Evolutionary conservation across 495 filamentous ascomycete species (phyloP).

Genomic region (Daldinia decipiens): DNA sequence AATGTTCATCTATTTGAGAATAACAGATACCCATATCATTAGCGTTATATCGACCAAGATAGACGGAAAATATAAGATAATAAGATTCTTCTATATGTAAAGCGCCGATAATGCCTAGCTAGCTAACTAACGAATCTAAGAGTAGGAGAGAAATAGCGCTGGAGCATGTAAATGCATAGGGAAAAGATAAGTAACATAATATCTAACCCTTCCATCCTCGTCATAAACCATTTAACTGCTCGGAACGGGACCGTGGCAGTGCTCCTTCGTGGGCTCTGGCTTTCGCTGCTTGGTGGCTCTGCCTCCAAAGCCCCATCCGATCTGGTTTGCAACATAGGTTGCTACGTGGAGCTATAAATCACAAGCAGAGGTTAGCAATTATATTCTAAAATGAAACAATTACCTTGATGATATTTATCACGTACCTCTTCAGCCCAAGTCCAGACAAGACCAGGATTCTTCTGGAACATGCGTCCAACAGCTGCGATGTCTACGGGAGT

Average conservation of each 20-base stretch:
- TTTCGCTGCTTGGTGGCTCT: slow-evolving; percentile 19
- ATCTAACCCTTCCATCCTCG: not conserved
- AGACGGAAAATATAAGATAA: not conserved
- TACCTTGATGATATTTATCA: not conserved
- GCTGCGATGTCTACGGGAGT: slow-evolving; percentile 65
- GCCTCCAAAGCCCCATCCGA: slow-evolving; percentile 64
- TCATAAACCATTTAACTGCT: not conserved
- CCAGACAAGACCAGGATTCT: slow-evolving; percentile 75
- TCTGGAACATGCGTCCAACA: slow-evolving; percentile 72
- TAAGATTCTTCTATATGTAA: not conserved
- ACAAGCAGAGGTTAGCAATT: not conserved
- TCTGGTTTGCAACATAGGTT: slow-evolving; percentile 71
- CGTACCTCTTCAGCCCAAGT: slow-evolving; percentile 67
- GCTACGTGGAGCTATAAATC: slow-evolving; percentile 57
- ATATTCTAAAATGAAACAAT: not conserved
- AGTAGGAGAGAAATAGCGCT: not conserved
- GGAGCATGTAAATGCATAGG: not conserved
- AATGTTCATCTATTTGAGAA: not conserved
- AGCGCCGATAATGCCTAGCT: not conserved
- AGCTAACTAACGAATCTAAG: not conserved
- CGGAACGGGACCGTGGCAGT: not conserved
- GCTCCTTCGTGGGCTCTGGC: not conserved
- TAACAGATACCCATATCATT: not conserved
- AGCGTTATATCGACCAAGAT: not conserved
- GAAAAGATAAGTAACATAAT: not conserved